Base-by-base conservation (phyloP, 2,329 filamentous ascomycete genomes). In the Pyricularia grisea region DNA sequence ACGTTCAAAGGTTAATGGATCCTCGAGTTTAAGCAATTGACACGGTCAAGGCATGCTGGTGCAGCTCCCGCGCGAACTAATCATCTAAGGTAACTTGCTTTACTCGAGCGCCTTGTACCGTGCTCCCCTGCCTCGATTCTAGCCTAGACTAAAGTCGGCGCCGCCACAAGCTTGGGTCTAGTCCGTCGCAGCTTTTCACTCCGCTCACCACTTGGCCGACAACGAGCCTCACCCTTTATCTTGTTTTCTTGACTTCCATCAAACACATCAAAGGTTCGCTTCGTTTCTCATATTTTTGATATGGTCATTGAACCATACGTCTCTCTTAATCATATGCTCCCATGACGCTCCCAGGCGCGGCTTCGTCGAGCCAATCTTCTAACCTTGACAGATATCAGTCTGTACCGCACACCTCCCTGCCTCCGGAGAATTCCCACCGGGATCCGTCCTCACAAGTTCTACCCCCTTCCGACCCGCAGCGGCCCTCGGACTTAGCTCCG, bases 41-140 rank as follows among this genome's bases (percentile, higher is more conserved):
- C 60, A 63, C 60, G 60, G 60, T 28, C 60, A 63, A 63, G 60
- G 60, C 60, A 63, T 63, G 60, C 60, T 63, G 60, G 60, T 63
- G 9, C 60, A 30, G 10, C 60, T 63, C 12, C 60, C 58, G 23
- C 60, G 60, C 60, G 60, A 50, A 50, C 42, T 50, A 50, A 50
- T 20, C n/a, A 20, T 50, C 60, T 27, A 63, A 36, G 33, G 33
- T 36, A 14, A 63, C 27, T 63, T 17, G 25, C 60, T 63, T 27
- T 63, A 28, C 60, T 63, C 60, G 60, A 17, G 23, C 60, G 60
- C 60, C 23, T 63, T 28, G 60, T 12, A 63, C 60, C 60, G 27
- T 63, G 27, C 60, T 63, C n/a, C 58, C 58, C 60, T 63, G 25
- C 60, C 25, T 63, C 60, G 12, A 63, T 63, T 28, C 25, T 63